Percentiles rank a stretch among this genome's conserved stretches.
These are phyloP conservation scores for Irpex rosettiformis DNA, from an alignment of 1,284 basidiomycete species.

Conservation along the genomic window DNA sequence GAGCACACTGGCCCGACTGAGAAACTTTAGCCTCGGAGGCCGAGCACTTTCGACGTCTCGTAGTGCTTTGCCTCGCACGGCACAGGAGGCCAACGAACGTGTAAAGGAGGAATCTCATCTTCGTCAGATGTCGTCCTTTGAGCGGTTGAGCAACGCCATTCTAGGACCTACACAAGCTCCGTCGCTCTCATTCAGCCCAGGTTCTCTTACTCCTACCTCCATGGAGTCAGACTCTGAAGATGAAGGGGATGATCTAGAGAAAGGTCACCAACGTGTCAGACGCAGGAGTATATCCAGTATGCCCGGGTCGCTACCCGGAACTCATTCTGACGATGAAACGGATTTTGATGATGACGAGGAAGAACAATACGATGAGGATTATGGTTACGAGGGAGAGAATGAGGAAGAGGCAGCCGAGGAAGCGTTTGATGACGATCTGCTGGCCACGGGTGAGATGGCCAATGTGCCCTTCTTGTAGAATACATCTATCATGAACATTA, in stretches of 20 bases:
- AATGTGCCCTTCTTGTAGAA: slow-evolving; percentile 71
- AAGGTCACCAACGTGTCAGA: slow-evolving; percentile 34
- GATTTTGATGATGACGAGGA: slow-evolving; percentile 49
- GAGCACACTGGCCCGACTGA: slow-evolving; percentile 71
- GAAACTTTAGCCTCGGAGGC: slow-evolving; percentile 76
- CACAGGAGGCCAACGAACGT: slow-evolving; percentile 17
- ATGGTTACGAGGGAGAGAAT: slow-evolving; percentile 33
- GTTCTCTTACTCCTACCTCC: slow-evolving; percentile 48
- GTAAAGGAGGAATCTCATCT: slow-evolving; percentile 33
- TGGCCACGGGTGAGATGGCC: slow-evolving; percentile 82
- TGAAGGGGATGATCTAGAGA: slow-evolving; percentile 36
- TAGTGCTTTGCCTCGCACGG: not conserved
- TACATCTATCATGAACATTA: not conserved
- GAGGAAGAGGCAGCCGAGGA: slow-evolving; percentile 54
- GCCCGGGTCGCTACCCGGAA: slow-evolving; percentile 68
- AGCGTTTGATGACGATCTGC: slow-evolving; percentile 76
- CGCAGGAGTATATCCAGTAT: slow-evolving; percentile 72
- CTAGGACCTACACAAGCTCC: slow-evolving; percentile 39
- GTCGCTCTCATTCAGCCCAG: slow-evolving; percentile 48
- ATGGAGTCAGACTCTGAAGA: slow-evolving; percentile 53
- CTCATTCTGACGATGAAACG: slow-evolving; percentile 37
- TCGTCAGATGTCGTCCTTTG: slow-evolving; percentile 70
- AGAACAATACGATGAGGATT: slow-evolving; percentile 35
- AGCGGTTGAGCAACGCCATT: slow-evolving; percentile 58
- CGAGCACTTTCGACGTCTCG: slow-evolving; percentile 27